Base-by-base conservation (phyloP, 805 yeast species). In the Candida berthetii region DNA sequence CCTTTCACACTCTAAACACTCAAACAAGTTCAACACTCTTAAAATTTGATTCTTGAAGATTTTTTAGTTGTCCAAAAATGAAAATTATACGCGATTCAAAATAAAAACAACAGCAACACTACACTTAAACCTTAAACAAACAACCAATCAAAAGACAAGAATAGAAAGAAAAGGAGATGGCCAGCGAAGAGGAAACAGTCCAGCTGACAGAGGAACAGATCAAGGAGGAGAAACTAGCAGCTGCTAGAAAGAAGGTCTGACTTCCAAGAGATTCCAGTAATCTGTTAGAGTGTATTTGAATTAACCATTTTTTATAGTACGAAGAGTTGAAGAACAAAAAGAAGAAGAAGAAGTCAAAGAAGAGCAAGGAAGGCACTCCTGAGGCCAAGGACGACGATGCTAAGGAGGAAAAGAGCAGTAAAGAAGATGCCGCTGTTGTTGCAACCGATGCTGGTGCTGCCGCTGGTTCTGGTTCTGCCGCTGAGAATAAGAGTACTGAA, bases 241-340 rank as follows among this genome's bases (percentile, higher is more conserved):
- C 82, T 2, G 93, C 91, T 5, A 74, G 84, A 53, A 82, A 80
- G 64, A 75, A 80, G 48, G 78, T 74, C 34, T 69, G 59, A 5
- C 15, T 14, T 10, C 27, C 27, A n/a, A n/a, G n/a, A n/a, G n/a
- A n/a, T n/a, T n/a, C n/a, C n/a, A n/a, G n/a, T n/a, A n/a, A n/a
- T n/a, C n/a, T n/a, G n/a, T n/a, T n/a, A n/a, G n/a, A n/a, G n/a
- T n/a, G n/a, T n/a, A 27, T 16, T 19, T 27, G 14, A 9, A 15
- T 11, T 36, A 18, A 19, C 8, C 15, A 24, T 34, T 28, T 15
- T 35, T 9, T 16, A 4, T 47, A 69, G 70, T 77, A 69, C 49
- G 89, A 83, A 44, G 86, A 82, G 52, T 63, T 84, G 68, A 84
- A 79, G 66, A 76, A 76, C 62, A 70, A 70, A 60, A 75, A 71